phyloP scores from a whole-genome alignment of 257 asterid genomes.

The Osmanthus fragrans region DNA sequence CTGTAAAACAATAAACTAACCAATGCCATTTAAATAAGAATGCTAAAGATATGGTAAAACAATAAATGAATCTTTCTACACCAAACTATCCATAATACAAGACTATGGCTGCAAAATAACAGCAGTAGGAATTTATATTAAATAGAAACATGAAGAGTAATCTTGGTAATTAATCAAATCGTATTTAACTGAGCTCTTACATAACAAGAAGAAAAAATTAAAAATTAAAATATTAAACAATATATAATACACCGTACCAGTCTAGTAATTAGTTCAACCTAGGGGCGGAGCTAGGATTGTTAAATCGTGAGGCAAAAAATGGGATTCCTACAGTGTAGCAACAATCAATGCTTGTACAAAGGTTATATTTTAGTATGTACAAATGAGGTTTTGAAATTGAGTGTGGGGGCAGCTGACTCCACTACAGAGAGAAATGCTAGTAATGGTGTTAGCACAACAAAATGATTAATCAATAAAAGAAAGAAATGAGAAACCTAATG shows the following conservation, averaged over 20 bases:
- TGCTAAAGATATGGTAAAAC: neutral
- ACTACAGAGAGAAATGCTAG: too few relatives aligned
- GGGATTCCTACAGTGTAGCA: too few relatives aligned
- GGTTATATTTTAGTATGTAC: too few relatives aligned
- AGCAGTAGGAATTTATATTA: neutral
- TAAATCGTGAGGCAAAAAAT: too few relatives aligned
- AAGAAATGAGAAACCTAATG: too few relatives aligned
- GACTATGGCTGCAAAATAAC: neutral
- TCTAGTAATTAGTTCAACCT: slow-evolving; percentile 85
- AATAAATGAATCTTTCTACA: neutral
- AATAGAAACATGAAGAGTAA: neutral
- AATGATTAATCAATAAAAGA: too few relatives aligned
- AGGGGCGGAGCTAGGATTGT: too few relatives aligned
- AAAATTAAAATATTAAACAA: neutral
- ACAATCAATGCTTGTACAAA: too few relatives aligned
- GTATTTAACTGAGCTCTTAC: too few relatives aligned
- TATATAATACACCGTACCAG: slow-evolving; percentile 50
- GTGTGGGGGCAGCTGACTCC: too few relatives aligned
- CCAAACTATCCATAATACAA: neutral
- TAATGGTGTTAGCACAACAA: too few relatives aligned
- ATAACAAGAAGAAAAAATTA: slow-evolving; percentile 5
- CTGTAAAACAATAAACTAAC: neutral
- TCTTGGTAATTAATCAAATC: neutral
- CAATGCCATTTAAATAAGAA: neutral
- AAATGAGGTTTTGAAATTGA: too few relatives aligned